Evolutionary conservation across 108 stramenopile species (phyloP).

Genomic region (Nitzschia sp.): DNA sequence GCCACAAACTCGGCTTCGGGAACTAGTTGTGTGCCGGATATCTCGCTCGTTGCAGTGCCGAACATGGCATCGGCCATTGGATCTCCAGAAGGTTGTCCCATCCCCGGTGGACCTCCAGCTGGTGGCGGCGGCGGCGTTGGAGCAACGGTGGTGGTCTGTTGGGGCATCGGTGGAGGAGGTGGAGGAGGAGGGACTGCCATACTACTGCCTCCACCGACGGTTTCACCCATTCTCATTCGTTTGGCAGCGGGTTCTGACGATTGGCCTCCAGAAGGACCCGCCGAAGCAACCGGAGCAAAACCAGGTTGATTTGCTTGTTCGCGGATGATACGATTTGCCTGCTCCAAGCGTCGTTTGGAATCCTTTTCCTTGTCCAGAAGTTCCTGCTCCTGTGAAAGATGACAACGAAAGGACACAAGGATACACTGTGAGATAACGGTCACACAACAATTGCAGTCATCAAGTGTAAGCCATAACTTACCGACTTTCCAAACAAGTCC

Average conservation of each 20-base stretch:
- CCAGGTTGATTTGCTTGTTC: constrained; percentile 39
- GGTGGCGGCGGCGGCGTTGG: constrained; percentile 25
- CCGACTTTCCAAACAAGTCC: constrained; percentile 25
- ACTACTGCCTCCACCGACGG: not conserved
- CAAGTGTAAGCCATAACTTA: not conserved
- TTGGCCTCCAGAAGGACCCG: not conserved
- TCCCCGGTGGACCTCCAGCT: not conserved
- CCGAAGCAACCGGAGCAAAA: not conserved
- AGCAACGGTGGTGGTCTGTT: not conserved
- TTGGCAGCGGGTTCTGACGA: constrained; percentile 29
- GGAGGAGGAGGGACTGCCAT: not conserved
- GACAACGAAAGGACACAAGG: constrained; percentile 7
- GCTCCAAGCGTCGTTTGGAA: constrained; percentile 52
- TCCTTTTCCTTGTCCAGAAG: constrained; percentile 40
- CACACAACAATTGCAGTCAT: no score
- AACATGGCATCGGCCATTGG: not conserved
- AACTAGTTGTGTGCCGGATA: constrained; percentile 20
- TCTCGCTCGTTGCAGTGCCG: not conserved
- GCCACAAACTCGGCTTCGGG: constrained; percentile 68
- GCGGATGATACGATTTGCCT: constrained; percentile 62
- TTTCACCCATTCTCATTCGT: not conserved
- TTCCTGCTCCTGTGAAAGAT: constrained; percentile 34
- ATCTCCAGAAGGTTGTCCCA: not conserved
- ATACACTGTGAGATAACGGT: no score
- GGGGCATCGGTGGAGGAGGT: constrained; percentile 5